Conservation (phyloP, 305 asterid genomes). For the Petunia hybrid region DNA sequence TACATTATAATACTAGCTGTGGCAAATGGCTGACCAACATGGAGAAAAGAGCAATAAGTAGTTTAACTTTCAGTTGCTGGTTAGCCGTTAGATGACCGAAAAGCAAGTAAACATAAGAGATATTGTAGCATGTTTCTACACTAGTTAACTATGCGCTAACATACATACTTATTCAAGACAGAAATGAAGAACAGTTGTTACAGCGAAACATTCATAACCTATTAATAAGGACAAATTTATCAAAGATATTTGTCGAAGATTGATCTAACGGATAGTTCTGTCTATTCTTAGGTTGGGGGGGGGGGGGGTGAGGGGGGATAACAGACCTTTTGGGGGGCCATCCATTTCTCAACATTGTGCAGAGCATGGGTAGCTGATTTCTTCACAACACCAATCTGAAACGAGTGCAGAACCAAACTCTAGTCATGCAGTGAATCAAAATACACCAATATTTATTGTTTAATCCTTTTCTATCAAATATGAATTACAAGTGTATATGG, state of each 20-base stretch:
- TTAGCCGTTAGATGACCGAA: too few species aligned
- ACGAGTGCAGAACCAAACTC: slow-evolving; percentile 3
- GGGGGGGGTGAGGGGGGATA: neutral
- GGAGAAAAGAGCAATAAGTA: too few species aligned
- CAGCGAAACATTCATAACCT: neutral
- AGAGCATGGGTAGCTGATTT: slow-evolving; percentile 68
- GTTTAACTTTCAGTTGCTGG: too few species aligned
- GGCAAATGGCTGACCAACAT: slow-evolving; percentile 9
- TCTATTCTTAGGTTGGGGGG: neutral
- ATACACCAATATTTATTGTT: neutral
- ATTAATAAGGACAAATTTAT: neutral
- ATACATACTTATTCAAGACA: slow-evolving; percentile 6
- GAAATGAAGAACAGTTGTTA: slow-evolving; percentile 6
- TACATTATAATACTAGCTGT: neutral
- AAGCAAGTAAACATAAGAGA: too few species aligned
- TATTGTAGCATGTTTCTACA: neutral
- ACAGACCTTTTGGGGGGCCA: slow-evolving; percentile 77
- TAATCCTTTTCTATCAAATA: neutral
- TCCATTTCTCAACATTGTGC: slow-evolving; percentile 67
- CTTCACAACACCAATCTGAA: slow-evolving; percentile 79
- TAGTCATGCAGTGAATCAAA: slow-evolving; percentile 3
- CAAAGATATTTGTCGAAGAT: neutral
- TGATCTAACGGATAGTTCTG: slow-evolving; percentile 1
- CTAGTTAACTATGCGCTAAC: neutral
- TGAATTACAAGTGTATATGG: slow-evolving; percentile 8